phyloP scores from a whole-genome alignment of 75 land plant species.

The Cupressus sempervirens region DNA sequence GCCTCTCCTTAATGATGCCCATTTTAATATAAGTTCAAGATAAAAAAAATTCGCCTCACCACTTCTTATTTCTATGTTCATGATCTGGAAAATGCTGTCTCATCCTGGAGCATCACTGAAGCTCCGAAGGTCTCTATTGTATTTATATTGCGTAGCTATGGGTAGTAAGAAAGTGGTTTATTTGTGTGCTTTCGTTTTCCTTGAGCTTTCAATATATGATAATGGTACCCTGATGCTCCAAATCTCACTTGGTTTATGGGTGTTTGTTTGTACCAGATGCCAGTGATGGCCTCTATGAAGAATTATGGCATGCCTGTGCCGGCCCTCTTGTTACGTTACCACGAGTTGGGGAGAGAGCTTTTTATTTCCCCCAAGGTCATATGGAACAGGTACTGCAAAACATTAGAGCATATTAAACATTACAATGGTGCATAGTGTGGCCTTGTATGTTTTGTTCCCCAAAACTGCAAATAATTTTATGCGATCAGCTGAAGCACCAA shows the following conservation, averaged over 20 bases:
- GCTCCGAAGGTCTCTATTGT: neutral
- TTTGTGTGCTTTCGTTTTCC: neutral
- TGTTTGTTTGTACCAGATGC: slow-evolving; percentile 11
- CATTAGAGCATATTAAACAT: neutral
- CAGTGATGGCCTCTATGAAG: slow-evolving; percentile 30
- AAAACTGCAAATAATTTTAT: neutral
- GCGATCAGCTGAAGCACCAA: neutral
- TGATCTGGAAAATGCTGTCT: neutral
- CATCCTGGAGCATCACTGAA: neutral
- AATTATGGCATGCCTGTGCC: slow-evolving; percentile 76
- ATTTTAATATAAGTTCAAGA: neutral
- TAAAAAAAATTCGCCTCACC: neutral
- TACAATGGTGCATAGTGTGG: neutral
- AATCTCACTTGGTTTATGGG: neutral
- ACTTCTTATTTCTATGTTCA: neutral
- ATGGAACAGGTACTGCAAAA: slow-evolving; percentile 60
- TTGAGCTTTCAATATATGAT: neutral
- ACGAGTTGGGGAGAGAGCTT: slow-evolving; percentile 41
- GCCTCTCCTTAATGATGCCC: neutral
- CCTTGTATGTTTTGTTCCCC: neutral
- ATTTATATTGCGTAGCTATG: neutral
- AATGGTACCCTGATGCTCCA: neutral
- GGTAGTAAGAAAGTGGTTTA: neutral
- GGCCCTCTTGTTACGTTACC: slow-evolving; percentile 72
- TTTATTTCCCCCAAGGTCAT: slow-evolving; percentile 82